Percentiles rank a stretch among this genome's conserved stretches.
Evolutionary conservation across 2,329 filamentous ascomycete species (phyloP).

Genomic region (Fusarium vanettenii): DNA sequence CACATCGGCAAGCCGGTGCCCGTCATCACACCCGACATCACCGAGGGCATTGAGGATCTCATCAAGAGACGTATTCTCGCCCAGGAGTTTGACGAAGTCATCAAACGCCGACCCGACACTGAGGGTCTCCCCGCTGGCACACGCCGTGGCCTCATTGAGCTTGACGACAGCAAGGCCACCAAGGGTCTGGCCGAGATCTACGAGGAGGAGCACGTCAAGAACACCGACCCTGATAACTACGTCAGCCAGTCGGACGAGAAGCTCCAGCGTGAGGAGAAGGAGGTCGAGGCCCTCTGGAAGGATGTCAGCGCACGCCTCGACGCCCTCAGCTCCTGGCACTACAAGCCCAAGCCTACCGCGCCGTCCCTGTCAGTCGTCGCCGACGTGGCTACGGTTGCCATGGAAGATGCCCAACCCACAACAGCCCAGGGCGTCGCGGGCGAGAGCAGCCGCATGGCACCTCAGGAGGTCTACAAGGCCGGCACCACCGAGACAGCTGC

Average conservation of each 20-base stretch:
- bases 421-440: slow-evolving; percentile 79
- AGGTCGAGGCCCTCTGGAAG: slow-evolving; percentile 86
- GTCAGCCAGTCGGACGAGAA: slow-evolving; percentile 87
- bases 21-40: slow-evolving; percentile 91
- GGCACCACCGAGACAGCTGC: slow-evolving; percentile 70
- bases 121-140: slow-evolving; percentile 69
- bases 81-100: slow-evolving; percentile 91
- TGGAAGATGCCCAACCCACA: slow-evolving; percentile 95
- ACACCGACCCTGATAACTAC: slow-evolving; percentile 80
- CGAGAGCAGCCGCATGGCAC: slow-evolving; percentile 81
- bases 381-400: slow-evolving; percentile 89
- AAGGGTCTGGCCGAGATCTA: slow-evolving; percentile 93
- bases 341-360: slow-evolving; percentile 87
- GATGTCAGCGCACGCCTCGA: slow-evolving; percentile 85
- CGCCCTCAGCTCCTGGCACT: slow-evolving; percentile 91
- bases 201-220: slow-evolving; percentile 89
- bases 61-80: slow-evolving; percentile 94
- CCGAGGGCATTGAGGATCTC: slow-evolving; percentile 89
- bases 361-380: slow-evolving; percentile 87
- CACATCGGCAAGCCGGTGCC: slow-evolving; percentile 94
- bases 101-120: slow-evolving; percentile 82
- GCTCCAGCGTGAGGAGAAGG: slow-evolving; percentile 81
- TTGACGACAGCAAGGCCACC: slow-evolving; percentile 89
- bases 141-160: slow-evolving; percentile 79
- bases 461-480: slow-evolving; percentile 93